These are phyloP conservation scores for Brettanomyces nanus DNA, from an alignment of 805 yeast species.

Conservation along the genomic window DNA sequence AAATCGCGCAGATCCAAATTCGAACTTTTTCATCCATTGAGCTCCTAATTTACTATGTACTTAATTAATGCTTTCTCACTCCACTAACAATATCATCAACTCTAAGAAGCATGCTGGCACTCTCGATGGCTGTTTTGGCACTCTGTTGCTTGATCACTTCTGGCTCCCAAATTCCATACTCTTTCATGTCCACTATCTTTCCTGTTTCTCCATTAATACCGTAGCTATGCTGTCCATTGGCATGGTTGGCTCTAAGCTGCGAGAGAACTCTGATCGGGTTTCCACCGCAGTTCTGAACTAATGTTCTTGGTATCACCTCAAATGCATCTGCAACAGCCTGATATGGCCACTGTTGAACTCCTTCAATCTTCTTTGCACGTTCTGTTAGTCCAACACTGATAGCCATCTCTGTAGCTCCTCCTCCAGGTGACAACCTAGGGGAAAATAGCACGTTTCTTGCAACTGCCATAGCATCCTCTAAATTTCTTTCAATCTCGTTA, in stretches of 20 bases:
- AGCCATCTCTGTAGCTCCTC: constrained; percentile 99
- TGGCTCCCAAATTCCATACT: constrained; percentile 98
- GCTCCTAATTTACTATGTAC: too few species aligned
- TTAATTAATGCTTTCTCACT: constrained; percentile 45
- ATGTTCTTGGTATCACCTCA: constrained; percentile 96
- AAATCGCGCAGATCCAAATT: too few species aligned
- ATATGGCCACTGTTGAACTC: constrained; percentile 97
- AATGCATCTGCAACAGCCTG: constrained; percentile 98
- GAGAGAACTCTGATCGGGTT: constrained; percentile 86
- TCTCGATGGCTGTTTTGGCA: constrained; percentile 95
- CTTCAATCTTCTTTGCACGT: constrained; percentile 86
- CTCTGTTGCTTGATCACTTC: constrained; percentile 96
- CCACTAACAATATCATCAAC: constrained; percentile 98
- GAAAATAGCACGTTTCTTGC: constrained; percentile 91
- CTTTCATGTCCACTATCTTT: constrained; percentile 89
- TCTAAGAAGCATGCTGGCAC: constrained; percentile 88
- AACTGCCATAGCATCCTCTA: constrained; percentile 98
- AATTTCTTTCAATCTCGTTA: constrained; percentile 92
- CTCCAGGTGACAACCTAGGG: constrained; percentile 95
- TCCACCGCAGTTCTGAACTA: constrained; percentile 96
- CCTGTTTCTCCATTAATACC: constrained; percentile 97
- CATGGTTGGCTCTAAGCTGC: constrained; percentile 92
- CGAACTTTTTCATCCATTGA: too few species aligned
- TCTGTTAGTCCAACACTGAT: constrained; percentile 82
- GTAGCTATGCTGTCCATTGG: constrained; percentile 74